Evolutionary conservation across 768 basidiomycete genomes (phyloP), one percentile per base, ranked within the genome.

Genomic region (Suillus americanus): DNA sequence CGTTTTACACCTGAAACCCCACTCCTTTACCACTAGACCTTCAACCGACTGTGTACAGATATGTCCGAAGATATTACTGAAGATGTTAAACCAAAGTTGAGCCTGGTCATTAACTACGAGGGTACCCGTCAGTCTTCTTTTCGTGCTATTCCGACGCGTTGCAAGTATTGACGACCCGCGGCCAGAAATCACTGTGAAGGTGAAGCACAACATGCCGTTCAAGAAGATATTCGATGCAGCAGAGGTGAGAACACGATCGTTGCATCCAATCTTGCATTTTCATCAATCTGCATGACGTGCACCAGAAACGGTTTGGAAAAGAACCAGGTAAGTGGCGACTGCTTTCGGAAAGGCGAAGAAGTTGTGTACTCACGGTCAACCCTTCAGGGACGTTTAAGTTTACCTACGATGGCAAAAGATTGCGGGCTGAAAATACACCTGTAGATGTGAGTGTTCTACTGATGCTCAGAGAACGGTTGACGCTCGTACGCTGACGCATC

Each of bases 61-160:
- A 77, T 75, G 74, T 72, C 72, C 2, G 72, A 73, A 51, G 74
- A 70, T 33, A 33, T 33, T 33, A 14, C 30, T 50, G 85, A 78
- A 68, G 89, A 91, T 63, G 84, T 86, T 30, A 91, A 90, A 73
- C 89, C 89, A 18, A 91, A 91, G 68, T 78, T 91, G 55, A 88
- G 86, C 72, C 74, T 91, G n/a, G 77, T 78, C 61, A 79, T 91
- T 68, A 73, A 74, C 41, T 85, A 81, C 64, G 87, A 89, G 63
- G 85, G 83, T 18, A 76, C 77, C 62, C 79, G 89, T 90, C 48
- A 68, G 83, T 69, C 51, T 64, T 20, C 40, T 25, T 3, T 28
- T 33, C 25, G 1, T 40, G 9, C 59, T 30, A n/a, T 48, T 4
- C 41, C 20, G 55, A 51, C 64, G 68, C 66, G 66, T 30, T 33